phyloP scores from a whole-genome alignment of 306 rosid genomes.

The Oxytropis ochrocephala region DNA sequence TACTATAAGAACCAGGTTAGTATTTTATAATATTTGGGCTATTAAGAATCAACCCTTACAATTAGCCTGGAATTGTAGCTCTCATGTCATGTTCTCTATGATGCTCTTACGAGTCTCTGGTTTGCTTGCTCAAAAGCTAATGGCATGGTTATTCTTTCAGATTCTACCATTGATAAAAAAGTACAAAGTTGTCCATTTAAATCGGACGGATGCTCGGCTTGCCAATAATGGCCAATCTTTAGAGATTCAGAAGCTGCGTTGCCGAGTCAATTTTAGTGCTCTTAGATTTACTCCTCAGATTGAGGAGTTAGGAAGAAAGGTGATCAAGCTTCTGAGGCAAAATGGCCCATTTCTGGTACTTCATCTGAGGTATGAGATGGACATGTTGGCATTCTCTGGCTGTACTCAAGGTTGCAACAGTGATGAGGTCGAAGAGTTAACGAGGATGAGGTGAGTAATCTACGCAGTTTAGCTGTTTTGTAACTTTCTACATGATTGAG shows the following conservation, averaged over 20 bases:
- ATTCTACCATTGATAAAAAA: constrained; percentile 81
- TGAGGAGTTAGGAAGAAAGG: constrained; percentile 82
- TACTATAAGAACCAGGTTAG: constrained; percentile 74
- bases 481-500: constrained; percentile 9
- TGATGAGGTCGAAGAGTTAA: constrained; percentile 86
- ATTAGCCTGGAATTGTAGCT: neutral
- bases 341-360: constrained; percentile 85
- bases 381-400: constrained; percentile 94
- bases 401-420: constrained; percentile 81
- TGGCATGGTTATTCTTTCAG: constrained; percentile 30
- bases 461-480: neutral
- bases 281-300: constrained; percentile 89
- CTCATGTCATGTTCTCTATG: constrained; percentile 4
- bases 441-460: constrained; percentile 79
- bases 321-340: constrained; percentile 66
- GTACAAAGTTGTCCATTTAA: constrained; percentile 82
- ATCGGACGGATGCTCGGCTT: constrained; percentile 87
- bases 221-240: constrained; percentile 87
- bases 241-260: constrained; percentile 83
- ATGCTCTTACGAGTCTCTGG: neutral
- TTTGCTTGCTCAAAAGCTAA: constrained; percentile 1
- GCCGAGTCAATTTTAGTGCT: constrained; percentile 84
- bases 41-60: neutral
- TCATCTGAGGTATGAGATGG: constrained; percentile 93
- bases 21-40: neutral